Evolutionary conservation across 345 rosid genomes (phyloP), one percentile per base, ranked within the genome.

Genomic region (Odontarrhena argentea): DNA sequence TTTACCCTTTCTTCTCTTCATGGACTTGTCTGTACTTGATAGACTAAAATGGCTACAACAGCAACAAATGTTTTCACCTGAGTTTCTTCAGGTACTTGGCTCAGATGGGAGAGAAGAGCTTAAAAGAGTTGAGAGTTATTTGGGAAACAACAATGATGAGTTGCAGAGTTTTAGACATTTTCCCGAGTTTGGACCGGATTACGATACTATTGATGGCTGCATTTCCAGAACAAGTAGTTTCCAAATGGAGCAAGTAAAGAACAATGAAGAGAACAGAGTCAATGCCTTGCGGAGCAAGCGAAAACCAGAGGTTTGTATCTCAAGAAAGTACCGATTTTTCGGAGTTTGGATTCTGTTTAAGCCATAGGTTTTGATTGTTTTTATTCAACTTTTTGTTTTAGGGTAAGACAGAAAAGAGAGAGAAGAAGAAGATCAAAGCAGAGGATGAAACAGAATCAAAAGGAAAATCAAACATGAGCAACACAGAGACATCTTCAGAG

Each of bases 221-320:
- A 57, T 77, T 54, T 76, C 80, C 9, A 68, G 77, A 43, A 83
- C 77, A 57, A 74, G 67, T 55, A 67, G 86, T 25, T 72, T 75
- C 64, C 80, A 67, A 26, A 65, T 54, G 55, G 66, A 58, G 37
- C 57, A 50, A 11, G 65, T 53, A 55, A 80, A 55, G 71, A 69
- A 67, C 30, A 62, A 34, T 26, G 69, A 41, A 54, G 64, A 62
- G 11, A 65, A 43, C 52, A 66, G 22, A 69, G 54, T 11, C 50
- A 35, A 12, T 37, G 54, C 68, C 73, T 55, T 74, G 62, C 72
- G 46, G 24, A 71, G 51, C 65, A 81, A 81, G 81, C 74, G 86
- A 73, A 80, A 84, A 68, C 35, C 60, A 55, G 72, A 80, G 82
- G 86, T 86, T 47, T 26, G 80, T 52, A 45, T 41, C 25, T 35